phyloP scores from a whole-genome alignment of 2,329 filamentous ascomycete species.

The Trichoderma lentiforme region DNA sequence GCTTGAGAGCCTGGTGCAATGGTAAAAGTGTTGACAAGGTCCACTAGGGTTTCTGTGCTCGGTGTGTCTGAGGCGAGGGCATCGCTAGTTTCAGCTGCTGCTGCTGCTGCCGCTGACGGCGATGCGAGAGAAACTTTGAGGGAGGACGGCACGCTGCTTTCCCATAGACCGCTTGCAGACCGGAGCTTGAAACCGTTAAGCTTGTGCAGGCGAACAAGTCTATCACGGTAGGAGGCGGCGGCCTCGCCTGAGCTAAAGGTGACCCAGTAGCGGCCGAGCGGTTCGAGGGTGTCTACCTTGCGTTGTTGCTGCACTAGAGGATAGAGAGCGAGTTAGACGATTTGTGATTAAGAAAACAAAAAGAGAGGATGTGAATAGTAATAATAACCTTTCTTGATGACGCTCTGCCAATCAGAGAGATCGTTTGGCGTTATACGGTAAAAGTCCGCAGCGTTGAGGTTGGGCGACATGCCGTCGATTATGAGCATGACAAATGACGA shows the following conservation, averaged over 20 bases:
- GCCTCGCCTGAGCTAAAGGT: conserved; percentile 61
- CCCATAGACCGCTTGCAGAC: conserved; percentile 32
- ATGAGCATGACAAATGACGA: conserved; percentile 44
- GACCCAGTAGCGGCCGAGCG: conserved; percentile 64
- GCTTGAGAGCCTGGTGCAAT: conserved; percentile 28
- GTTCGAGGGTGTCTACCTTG: conserved; percentile 59
- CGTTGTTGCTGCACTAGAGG: conserved; percentile 59
- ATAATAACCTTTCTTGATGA: conserved; percentile 54
- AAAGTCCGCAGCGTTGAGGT: conserved; percentile 67
- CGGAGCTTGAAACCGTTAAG: conserved; percentile 31
- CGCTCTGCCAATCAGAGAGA: conserved; percentile 64
- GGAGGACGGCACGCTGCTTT: conserved; percentile 23
- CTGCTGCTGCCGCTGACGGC: not conserved
- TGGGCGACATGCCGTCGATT: conserved; percentile 55
- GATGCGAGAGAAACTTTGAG: not conserved
- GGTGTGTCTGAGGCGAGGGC: not conserved
- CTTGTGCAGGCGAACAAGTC: conserved; percentile 33
- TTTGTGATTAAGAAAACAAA: too few relatives aligned
- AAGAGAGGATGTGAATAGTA: too few relatives aligned
- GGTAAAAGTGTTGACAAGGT: conserved; percentile 25
- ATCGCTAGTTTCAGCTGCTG: not conserved
- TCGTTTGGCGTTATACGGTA: conserved; percentile 62
- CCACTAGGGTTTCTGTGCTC: not conserved
- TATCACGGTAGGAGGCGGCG: conserved; percentile 56
- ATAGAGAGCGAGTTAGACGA: not conserved